These are phyloP conservation scores for Aspergillus awamori DNA, from an alignment of 2,329 filamentous ascomycete genomes.

Conservation along the genomic window DNA sequence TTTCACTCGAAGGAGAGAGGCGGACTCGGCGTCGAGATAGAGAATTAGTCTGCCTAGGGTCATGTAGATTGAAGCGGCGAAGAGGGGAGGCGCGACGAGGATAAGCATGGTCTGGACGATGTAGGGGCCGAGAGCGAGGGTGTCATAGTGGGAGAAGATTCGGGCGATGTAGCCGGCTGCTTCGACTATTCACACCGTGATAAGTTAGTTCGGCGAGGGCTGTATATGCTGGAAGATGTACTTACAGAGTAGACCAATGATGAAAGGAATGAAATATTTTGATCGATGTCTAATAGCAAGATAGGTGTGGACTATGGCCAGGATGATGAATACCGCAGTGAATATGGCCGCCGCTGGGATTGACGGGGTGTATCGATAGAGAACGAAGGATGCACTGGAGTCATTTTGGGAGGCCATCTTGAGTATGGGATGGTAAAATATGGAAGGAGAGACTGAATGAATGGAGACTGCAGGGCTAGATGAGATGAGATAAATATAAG, in stretches of 20 bases:
- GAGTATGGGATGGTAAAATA: too few species aligned
- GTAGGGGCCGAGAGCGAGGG: slow-evolving; percentile 27
- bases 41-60: slow-evolving; percentile 31
- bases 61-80: slow-evolving; percentile 38
- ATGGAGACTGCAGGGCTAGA: too few species aligned
- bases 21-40: slow-evolving; percentile 21
- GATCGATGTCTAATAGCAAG: slow-evolving; percentile 23
- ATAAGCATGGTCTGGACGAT: slow-evolving; percentile 35
- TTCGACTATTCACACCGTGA: slow-evolving; percentile 17
- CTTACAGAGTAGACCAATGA: slow-evolving; percentile 39
- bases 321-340: slow-evolving; percentile 27
- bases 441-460: too few species aligned
- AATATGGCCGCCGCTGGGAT: slow-evolving; percentile 26
- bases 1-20: slow-evolving; percentile 25
- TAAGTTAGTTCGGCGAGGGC: background rate
- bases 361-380: slow-evolving; percentile 47
- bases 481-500: too few species aligned
- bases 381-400: background rate
- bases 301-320: slow-evolving; percentile 26
- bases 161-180: slow-evolving; percentile 32
- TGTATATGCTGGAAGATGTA: background rate
- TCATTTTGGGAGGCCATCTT: too few species aligned
- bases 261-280: slow-evolving; percentile 36
- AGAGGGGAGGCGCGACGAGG: slow-evolving; percentile 34
- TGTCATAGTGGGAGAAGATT: slow-evolving; percentile 30